Evolutionary conservation across 2,329 filamentous ascomycete genomes (phyloP).

Genomic region (Lachnellula occidentalis): DNA sequence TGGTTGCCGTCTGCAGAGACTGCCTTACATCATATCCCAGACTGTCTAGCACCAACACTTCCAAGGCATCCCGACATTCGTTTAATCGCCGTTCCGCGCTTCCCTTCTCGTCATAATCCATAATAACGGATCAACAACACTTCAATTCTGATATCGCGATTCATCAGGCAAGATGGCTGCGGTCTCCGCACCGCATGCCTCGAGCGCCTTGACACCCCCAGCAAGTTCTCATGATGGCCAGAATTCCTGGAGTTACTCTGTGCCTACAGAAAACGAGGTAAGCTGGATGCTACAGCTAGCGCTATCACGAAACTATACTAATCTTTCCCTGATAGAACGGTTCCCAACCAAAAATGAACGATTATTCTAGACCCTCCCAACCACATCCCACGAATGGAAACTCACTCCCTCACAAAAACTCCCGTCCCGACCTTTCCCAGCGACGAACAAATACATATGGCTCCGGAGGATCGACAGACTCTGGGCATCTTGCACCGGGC

Average conservation of each 20-base stretch:
- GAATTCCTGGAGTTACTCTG: conserved; percentile 29
- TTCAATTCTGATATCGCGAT: conserved; percentile 8
- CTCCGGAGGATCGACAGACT: conserved; percentile 16
- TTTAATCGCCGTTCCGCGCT: too few species aligned
- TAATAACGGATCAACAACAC: background rate
- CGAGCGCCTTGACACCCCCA: conserved; percentile 28
- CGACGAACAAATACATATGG: conserved; percentile 15
- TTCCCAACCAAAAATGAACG: conserved; percentile 17
- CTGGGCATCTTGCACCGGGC: conserved; percentile 31
- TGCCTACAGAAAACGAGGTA: conserved; percentile 27
- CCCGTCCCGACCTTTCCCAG: conserved; percentile 23
- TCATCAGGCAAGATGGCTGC: conserved; percentile 28
- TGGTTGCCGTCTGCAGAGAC: too few species aligned
- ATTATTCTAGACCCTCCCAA: conserved; percentile 15
- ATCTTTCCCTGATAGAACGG: conserved; percentile 7
- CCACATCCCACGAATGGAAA: conserved; percentile 22
- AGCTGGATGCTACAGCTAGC: conserved; percentile 5
- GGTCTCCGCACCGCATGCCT: conserved; percentile 32
- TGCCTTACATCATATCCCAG: too few species aligned
- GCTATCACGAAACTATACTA: background rate
- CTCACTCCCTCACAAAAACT: conserved; percentile 14
- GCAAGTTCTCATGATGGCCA: conserved; percentile 27
- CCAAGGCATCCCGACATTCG: background rate
- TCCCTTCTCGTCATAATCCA: background rate
- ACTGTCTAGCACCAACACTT: background rate